Percentiles rank a stretch among this genome's conserved stretches.
Conservation (phyloP, 306 rosid genomes). For the Fagus sylvatica region DNA sequence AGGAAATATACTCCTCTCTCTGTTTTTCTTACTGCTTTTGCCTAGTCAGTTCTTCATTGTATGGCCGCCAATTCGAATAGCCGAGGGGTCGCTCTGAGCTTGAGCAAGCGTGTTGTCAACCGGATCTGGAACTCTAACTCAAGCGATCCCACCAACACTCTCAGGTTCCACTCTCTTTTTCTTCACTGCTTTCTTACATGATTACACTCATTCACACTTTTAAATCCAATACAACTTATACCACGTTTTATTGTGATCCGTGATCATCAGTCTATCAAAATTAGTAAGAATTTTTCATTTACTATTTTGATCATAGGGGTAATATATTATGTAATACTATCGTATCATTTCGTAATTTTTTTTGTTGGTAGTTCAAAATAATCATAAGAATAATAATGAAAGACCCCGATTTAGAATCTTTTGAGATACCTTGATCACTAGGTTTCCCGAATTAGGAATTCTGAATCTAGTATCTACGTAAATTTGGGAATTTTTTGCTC, state of each 20-base stretch:
- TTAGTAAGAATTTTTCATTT: too few relatives aligned
- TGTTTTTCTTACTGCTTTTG: not conserved
- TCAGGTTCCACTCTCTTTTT: slow-evolving; percentile 34
- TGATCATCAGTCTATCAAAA: too few relatives aligned
- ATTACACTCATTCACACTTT: too few relatives aligned
- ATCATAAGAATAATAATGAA: not conserved
- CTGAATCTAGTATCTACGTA: not conserved
- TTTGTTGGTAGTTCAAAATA: not conserved
- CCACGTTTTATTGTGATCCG: too few relatives aligned
- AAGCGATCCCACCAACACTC: slow-evolving; percentile 26
- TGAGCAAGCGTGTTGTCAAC: slow-evolving; percentile 64
- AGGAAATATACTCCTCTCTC: not conserved
- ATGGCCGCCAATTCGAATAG: slow-evolving; percentile 94
- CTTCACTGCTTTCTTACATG: not conserved
- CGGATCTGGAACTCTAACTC: slow-evolving; percentile 62
- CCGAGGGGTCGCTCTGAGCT: slow-evolving; percentile 60
- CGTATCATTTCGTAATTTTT: not conserved
- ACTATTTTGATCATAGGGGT: too few relatives aligned
- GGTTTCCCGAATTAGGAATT: not conserved
- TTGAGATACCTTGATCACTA: not conserved
- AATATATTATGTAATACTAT: not conserved
- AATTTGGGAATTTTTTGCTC: too few relatives aligned
- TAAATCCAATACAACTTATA: too few relatives aligned
- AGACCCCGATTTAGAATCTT: not conserved
- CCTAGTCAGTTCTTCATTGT: slow-evolving; percentile 37